phyloP scores from a whole-genome alignment of 305 asterid genomes.

The Solanum aculeatissimum region DNA sequence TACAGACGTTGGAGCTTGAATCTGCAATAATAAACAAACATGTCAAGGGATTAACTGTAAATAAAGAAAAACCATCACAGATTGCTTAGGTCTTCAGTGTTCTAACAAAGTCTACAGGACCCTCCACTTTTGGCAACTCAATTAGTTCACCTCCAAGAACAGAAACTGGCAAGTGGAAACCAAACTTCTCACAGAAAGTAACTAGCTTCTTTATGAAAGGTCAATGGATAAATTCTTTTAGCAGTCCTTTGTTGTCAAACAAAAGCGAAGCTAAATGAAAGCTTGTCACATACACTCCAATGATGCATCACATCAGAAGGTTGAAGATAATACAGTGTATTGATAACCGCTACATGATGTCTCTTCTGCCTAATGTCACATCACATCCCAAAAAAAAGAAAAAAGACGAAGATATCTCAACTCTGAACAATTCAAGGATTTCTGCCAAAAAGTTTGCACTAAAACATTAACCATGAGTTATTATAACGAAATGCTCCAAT shows the following conservation, averaged over 20 bases:
- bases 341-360: background rate
- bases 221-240: background rate
- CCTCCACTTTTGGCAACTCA: background rate
- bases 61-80: background rate
- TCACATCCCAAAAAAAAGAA: background rate
- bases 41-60: background rate
- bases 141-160: background rate
- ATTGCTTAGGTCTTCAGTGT: background rate
- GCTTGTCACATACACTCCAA: background rate
- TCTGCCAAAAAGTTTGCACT: background rate
- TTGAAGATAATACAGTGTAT: background rate
- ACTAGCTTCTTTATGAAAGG: background rate
- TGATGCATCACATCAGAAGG: background rate
- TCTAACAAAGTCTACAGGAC: background rate
- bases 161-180: background rate
- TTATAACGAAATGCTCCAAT: background rate
- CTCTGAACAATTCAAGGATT: background rate
- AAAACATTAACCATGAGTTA: background rate
- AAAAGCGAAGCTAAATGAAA: background rate
- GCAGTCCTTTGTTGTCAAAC: background rate
- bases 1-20: constrained; percentile 81
- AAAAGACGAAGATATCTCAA: background rate
- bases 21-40: constrained; percentile 27
- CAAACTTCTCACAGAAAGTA: background rate
- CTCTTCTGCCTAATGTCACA: background rate